phyloP scores from a whole-genome alignment of 2,329 filamentous ascomycete species.

The Arthrobotrys conoides region DNA sequence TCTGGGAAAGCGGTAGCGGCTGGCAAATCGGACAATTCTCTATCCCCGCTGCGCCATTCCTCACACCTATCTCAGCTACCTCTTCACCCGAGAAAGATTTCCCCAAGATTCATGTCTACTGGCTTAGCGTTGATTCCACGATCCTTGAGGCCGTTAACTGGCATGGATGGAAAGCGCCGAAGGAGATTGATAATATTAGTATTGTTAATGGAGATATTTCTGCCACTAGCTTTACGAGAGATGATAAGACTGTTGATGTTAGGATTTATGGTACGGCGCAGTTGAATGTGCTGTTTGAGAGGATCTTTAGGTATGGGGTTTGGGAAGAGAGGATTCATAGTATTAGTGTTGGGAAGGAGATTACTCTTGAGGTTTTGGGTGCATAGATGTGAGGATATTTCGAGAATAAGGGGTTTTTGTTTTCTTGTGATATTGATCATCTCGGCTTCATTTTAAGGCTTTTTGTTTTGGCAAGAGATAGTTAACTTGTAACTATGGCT shows the following conservation, averaged over 20 bases:
- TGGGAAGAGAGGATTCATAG: constrained; percentile 30
- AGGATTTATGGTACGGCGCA: constrained; percentile 25
- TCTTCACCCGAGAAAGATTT: constrained; percentile 13
- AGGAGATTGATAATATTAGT: constrained; percentile 36
- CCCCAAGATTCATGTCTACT: constrained; percentile 46
- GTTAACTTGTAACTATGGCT: neutral
- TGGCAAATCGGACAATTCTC: constrained; percentile 18
- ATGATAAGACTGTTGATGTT: constrained; percentile 31
- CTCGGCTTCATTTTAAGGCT: neutral
- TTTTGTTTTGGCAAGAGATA: neutral
- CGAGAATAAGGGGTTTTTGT: no score
- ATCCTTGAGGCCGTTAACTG: constrained; percentile 33
- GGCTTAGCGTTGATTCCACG: constrained; percentile 28
- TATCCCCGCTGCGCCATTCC: constrained; percentile 13
- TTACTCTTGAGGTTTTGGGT: constrained; percentile 37
- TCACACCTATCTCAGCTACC: constrained; percentile 41
- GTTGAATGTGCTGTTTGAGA: constrained; percentile 44
- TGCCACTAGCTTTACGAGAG: constrained; percentile 34
- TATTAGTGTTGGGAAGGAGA: constrained; percentile 26
- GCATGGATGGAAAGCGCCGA: constrained; percentile 17
- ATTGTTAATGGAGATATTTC: constrained; percentile 19
- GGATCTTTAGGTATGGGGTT: constrained; percentile 19
- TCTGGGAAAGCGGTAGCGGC: constrained; percentile 14
- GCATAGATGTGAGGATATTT: constrained; percentile 3
- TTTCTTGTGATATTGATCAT: no score